Evolutionary conservation across 1,284 basidiomycete species (phyloP).

Genomic region (Leccinum subrobustum): DNA sequence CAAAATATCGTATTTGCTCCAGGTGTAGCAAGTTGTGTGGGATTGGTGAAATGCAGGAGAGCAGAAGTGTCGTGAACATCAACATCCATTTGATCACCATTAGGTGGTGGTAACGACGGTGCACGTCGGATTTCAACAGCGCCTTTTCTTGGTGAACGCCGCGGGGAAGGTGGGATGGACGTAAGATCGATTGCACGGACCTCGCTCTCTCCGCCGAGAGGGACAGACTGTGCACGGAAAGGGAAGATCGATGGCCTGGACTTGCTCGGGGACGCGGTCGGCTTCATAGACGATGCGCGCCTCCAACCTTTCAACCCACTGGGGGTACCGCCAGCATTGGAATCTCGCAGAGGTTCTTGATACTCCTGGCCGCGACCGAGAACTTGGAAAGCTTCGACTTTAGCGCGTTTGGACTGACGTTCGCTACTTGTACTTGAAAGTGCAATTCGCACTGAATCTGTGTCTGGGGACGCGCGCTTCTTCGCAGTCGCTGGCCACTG

Average conservation of each 20-base stretch:
- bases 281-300: constrained; percentile 24
- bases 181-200: no score
- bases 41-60: constrained; percentile 24
- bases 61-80: constrained; percentile 15
- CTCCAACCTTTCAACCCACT: neutral
- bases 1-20: constrained; percentile 11
- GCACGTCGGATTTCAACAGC: constrained; percentile 28
- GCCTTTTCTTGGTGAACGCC: constrained; percentile 23
- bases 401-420: no score
- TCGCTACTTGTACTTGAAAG: no score
- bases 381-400: no score
- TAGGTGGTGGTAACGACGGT: constrained; percentile 23
- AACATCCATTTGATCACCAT: constrained; percentile 25
- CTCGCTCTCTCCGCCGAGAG: constrained; percentile 28
- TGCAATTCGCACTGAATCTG: no score
- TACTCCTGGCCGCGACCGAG: no score
- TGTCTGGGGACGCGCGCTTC: no score
- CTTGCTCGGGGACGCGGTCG: constrained; percentile 19
- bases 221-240: no score
- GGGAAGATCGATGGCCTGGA: neutral
- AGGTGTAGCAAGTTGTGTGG: constrained; percentile 8
- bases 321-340: no score
- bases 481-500: no score
- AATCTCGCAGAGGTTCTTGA: no score
- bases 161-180: no score